phyloP scores from a whole-genome alignment of 768 basidiomycete genomes.

The Leccinum imitatum region DNA sequence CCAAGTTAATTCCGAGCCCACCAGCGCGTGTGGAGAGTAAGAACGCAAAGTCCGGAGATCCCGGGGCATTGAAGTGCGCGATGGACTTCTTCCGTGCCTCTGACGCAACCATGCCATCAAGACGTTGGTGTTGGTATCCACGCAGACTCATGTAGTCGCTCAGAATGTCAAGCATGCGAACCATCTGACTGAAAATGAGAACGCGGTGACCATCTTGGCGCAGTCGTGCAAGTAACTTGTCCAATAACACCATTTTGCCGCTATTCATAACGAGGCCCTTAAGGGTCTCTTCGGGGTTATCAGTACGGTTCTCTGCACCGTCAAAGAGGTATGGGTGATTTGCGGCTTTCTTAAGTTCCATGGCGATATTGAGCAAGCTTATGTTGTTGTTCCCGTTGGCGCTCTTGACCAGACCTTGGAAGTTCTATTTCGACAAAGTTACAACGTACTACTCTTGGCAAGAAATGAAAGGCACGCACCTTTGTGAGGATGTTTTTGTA shows the following conservation, averaged over 20 bases:
- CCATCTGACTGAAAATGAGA: slow-evolving; percentile 99
- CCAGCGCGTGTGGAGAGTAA: slow-evolving; percentile 95
- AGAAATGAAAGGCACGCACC: slow-evolving; percentile 39
- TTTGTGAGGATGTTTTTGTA: slow-evolving; percentile 98
- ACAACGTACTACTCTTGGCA: not conserved
- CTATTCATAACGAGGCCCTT: slow-evolving; percentile 98
- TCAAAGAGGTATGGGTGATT: slow-evolving; percentile 99
- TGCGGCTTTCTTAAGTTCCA: slow-evolving; percentile 98
- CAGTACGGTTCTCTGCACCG: slow-evolving; percentile 74
- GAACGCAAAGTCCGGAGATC: slow-evolving; percentile 95
- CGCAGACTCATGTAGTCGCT: slow-evolving; percentile 94
- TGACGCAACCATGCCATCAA: slow-evolving; percentile 94
- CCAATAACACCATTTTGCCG: slow-evolving; percentile 96
- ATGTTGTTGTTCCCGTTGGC: slow-evolving; percentile 88
- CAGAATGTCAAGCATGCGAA: slow-evolving; percentile 96
- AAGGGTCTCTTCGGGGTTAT: slow-evolving; percentile 76
- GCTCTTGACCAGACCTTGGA: slow-evolving; percentile 86
- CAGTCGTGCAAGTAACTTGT: slow-evolving; percentile 90
- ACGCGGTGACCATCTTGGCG: slow-evolving; percentile 94
- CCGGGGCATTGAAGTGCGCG: slow-evolving; percentile 93
- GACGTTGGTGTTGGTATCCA: slow-evolving; percentile 88
- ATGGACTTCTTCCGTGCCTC: slow-evolving; percentile 94
- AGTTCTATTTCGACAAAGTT: slow-evolving; percentile 59
- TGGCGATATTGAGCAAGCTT: slow-evolving; percentile 95
- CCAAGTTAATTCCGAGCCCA: slow-evolving; percentile 96